These are phyloP conservation scores for Podaxis carcinomalis DNA, from an alignment of 768 basidiomycete genomes.

Conservation along the genomic window DNA sequence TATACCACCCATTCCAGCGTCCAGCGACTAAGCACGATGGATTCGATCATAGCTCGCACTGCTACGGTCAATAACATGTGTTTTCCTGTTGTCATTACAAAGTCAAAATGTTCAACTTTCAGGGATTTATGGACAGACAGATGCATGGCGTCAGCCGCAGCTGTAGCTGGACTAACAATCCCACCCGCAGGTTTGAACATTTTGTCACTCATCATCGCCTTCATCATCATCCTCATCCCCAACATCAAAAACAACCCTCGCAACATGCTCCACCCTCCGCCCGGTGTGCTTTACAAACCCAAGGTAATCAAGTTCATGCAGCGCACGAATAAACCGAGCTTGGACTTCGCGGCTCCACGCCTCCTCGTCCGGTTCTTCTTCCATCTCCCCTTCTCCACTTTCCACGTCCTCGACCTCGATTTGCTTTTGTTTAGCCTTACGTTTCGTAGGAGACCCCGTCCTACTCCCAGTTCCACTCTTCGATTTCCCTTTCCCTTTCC, in stretches of 20 bases:
- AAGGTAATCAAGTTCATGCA: slow-evolving; percentile 80
- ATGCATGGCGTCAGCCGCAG: too few relatives aligned
- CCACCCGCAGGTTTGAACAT: too few relatives aligned
- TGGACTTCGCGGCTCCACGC: slow-evolving; percentile 64
- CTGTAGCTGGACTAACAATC: too few relatives aligned
- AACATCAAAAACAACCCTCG: slow-evolving; percentile 63
- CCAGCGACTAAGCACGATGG: background rate
- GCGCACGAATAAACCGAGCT: slow-evolving; percentile 71
- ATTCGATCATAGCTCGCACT: too few relatives aligned
- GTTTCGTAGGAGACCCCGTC: slow-evolving; percentile 12
- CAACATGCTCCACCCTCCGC: slow-evolving; percentile 72
- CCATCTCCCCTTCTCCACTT: slow-evolving; percentile 23
- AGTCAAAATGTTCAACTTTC: too few relatives aligned
- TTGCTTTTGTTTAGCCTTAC: slow-evolving; percentile 23
- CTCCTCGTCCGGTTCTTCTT: slow-evolving; percentile 34
- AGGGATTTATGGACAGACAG: too few relatives aligned
- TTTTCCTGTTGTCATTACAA: too few relatives aligned
- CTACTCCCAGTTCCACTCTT: background rate
- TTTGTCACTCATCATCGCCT: background rate
- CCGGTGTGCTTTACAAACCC: slow-evolving; percentile 80
- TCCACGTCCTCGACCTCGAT: slow-evolving; percentile 21
- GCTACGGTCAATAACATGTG: too few relatives aligned
- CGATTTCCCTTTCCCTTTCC: background rate
- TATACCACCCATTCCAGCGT: background rate
- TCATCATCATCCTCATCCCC: slow-evolving; percentile 20